Evolutionary conservation across 495 filamentous ascomycete genomes (phyloP).

Genomic region (Penicillium bialowiezense): DNA sequence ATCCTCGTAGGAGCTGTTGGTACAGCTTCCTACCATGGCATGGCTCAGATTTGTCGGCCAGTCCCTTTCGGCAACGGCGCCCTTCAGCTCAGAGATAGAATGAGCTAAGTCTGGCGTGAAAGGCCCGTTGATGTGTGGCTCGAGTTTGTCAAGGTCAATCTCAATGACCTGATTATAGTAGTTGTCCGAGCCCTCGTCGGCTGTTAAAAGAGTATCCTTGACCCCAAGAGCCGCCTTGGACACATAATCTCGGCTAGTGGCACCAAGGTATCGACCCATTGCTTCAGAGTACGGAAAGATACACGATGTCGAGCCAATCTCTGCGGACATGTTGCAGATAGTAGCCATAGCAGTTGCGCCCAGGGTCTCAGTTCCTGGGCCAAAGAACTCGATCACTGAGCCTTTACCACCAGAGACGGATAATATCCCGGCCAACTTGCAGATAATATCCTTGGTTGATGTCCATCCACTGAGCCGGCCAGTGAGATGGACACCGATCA

Average conservation of each 20-base stretch:
- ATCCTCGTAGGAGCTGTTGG: conserved; percentile 92
- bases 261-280: conserved; percentile 79
- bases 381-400: conserved; percentile 81
- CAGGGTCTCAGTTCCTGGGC: conserved; percentile 64
- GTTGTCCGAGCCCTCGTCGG: conserved; percentile 71
- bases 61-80: conserved; percentile 73
- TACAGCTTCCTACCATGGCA: conserved; percentile 80
- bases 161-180: conserved; percentile 88
- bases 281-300: conserved; percentile 84
- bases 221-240: conserved; percentile 72
- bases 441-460: conserved; percentile 79
- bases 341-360: conserved; percentile 58
- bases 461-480: conserved; percentile 81
- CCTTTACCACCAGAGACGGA: conserved; percentile 91
- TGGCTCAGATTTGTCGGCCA: conserved; percentile 93
- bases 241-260: conserved; percentile 76
- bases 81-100: conserved; percentile 83
- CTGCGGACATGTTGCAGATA: conserved; percentile 68
- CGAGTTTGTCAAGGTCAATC: conserved; percentile 78
- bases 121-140: conserved; percentile 91
- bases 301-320: conserved; percentile 86
- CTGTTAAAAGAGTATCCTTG: conserved; percentile 61
- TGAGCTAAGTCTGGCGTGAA: conserved; percentile 93
- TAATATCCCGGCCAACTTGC: conserved; percentile 85
- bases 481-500: conserved; percentile 83